A percentile compares a stretch with the other conserved stretches of the same genome.
phyloP scores from a whole-genome alignment of 768 basidiomycete species.

The Macrolepiota fuliginosa region DNA sequence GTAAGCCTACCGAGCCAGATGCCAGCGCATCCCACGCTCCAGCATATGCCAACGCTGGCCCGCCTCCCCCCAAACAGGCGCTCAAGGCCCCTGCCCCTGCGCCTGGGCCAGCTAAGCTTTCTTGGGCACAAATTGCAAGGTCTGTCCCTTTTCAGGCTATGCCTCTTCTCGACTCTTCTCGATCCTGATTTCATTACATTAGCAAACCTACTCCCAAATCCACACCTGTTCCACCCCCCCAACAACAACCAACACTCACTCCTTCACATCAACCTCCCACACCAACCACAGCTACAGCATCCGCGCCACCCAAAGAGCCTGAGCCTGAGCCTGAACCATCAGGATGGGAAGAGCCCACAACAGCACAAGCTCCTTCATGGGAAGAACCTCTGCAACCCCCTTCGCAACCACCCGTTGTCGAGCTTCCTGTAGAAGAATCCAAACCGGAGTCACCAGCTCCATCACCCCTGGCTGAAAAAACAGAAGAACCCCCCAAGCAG shows the following conservation, averaged over 20 bases:
- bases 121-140: slow-evolving; percentile 87
- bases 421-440: slow-evolving; percentile 21
- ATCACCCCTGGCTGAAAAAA: slow-evolving; percentile 15
- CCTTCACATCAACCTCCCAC: slow-evolving; percentile 32
- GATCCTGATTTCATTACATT: slow-evolving; percentile 4
- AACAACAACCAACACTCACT: slow-evolving; percentile 38
- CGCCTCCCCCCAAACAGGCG: slow-evolving; percentile 30
- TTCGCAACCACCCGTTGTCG: slow-evolving; percentile 18
- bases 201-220: slow-evolving; percentile 67
- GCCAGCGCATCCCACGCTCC: slow-evolving; percentile 4
- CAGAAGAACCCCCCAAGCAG: slow-evolving; percentile 24
- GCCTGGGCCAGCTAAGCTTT: slow-evolving; percentile 59
- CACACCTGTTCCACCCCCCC: slow-evolving; percentile 36
- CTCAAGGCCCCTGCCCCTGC: slow-evolving; percentile 67
- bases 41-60: slow-evolving; percentile 17
- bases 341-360: slow-evolving; percentile 75
- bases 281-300: slow-evolving; percentile 22
- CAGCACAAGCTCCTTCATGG: slow-evolving; percentile 65
- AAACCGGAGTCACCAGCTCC: slow-evolving; percentile 27
- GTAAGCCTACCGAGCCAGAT: slow-evolving; percentile 25
- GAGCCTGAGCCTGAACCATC: slow-evolving; percentile 31
- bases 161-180: background rate
- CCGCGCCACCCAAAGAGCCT: slow-evolving; percentile 21
- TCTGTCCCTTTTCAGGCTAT: slow-evolving; percentile 28
- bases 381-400: slow-evolving; percentile 48